Base-by-base conservation (phyloP, 306 rosid species). In the Trifolium repens region DNA sequence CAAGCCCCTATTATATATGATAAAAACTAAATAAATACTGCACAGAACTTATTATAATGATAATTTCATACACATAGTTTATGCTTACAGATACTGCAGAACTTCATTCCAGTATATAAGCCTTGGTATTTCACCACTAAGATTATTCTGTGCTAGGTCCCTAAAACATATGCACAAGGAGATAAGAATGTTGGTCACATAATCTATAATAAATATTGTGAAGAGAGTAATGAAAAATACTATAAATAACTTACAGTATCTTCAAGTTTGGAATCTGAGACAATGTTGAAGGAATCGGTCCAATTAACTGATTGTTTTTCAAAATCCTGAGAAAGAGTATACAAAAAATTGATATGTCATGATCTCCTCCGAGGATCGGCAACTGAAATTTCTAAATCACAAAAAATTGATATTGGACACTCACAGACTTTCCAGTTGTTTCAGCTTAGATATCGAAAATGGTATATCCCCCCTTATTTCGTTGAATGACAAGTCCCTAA, bases 51-150 rank as follows among this genome's bases (percentile, higher is more conserved):
- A 22, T 50, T 9, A 59, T 9, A 40, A 39, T 13, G 15, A 19
- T 22, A 59, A 7, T 14, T 58, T 15, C 22, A 69, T 67, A 13
- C 3, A n/a, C 24, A 30, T 59, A 30, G 47, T 30, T 67, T 82
- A 63, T 54, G 87, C 99, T 92, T 82, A 96, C 99, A 96, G 88
- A 84, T 96, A 96, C 43, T 96, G 99, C 71, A 96, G 71, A 78
- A 96, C 99, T 86, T 96, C 99, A 73, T 92, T 96, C 99, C 99
- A 96, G 81, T 96, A 92, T 65, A 96, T 82, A 34, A 96, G 99
- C 85, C 97, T 90, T 34, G 99, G 99, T 72, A 96, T 96, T 77
- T 96, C 99, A 40, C 98, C 99, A n/a, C 81, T 90, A 17, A 96
- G 97, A 85, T 83, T 89, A 66, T 96, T 96, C 67, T 87, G 98